A percentile compares a stretch with the other conserved stretches of the same genome.
These are phyloP conservation scores for Delonix regia DNA, from an alignment of 306 rosid species.

Conservation along the genomic window DNA sequence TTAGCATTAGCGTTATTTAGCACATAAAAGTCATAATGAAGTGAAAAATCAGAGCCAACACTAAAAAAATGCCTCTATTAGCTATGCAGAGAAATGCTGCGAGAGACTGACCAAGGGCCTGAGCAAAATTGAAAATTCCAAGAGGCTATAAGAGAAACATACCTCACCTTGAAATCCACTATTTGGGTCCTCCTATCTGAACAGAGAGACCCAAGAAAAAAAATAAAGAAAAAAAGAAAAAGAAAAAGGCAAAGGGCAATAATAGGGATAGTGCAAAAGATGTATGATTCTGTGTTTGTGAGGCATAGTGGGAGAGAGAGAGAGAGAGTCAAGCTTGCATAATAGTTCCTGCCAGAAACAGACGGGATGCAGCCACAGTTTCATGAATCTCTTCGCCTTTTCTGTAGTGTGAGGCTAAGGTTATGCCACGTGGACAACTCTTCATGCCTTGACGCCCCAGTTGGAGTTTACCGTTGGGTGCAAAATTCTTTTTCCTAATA, in stretches of 20 bases:
- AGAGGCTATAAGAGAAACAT: slow-evolving; percentile 22
- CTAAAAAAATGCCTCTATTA: not conserved
- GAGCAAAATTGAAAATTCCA: slow-evolving; percentile 20
- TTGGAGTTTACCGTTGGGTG: not conserved
- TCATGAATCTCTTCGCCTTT: slow-evolving; percentile 30
- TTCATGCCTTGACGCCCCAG: slow-evolving; percentile 36
- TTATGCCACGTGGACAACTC: slow-evolving; percentile 57
- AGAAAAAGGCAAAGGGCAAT: not conserved
- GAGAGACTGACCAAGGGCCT: slow-evolving; percentile 6
- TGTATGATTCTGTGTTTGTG: not conserved
- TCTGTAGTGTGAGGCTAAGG: slow-evolving; percentile 43
- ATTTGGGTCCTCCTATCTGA: not conserved
- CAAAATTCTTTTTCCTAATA: too few species aligned
- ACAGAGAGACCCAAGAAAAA: not conserved
- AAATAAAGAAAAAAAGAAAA: not conserved
- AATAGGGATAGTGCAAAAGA: not conserved
- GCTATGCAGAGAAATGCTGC: not conserved
- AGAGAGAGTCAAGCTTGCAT: slow-evolving; percentile 16
- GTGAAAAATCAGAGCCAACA: not conserved
- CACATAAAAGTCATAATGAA: not conserved
- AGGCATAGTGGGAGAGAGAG: not conserved
- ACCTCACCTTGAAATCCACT: slow-evolving; percentile 45
- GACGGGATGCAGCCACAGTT: slow-evolving; percentile 22
- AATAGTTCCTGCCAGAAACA: not conserved
- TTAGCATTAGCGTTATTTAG: not conserved